phyloP scores from a whole-genome alignment of 345 rosid genomes.

The Moricandia arvensis region DNA sequence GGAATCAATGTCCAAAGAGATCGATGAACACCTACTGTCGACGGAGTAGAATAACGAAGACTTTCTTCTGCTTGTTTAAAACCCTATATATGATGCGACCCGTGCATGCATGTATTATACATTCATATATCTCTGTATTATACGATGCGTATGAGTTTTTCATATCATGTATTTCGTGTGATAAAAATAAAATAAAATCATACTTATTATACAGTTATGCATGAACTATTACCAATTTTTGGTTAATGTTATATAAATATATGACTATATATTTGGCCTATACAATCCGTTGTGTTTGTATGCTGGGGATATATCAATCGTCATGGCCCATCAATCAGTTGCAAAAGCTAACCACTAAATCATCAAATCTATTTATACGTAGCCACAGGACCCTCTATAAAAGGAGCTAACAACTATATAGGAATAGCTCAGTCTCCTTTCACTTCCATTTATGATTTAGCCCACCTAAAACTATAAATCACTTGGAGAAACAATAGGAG shows the following conservation, averaged over 20 bases:
- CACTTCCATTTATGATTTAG: not conserved
- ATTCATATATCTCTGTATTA: not conserved
- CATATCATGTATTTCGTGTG: not conserved
- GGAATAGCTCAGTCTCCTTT: not conserved
- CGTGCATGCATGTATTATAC: not conserved
- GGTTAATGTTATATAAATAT: not conserved
- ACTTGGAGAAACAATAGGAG: not conserved
- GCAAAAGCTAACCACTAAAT: not conserved
- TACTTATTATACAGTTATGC: not conserved
- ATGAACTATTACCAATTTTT: not conserved
- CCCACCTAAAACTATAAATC: not conserved
- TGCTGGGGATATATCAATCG: not conserved
- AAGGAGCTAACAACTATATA: not conserved
- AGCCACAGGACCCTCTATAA: not conserved
- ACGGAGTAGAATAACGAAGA: not conserved
- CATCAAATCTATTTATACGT: not conserved
- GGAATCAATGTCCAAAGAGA: slow-evolving; percentile 1
- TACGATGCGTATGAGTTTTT: not conserved
- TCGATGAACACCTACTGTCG: slow-evolving; percentile 11
- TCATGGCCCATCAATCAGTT: not conserved
- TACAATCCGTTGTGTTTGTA: not conserved
- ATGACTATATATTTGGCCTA: not conserved
- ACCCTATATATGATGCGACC: not conserved
- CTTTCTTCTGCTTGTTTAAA: not conserved
- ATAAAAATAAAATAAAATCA: not conserved